phyloP scores from a whole-genome alignment of 805 yeast genomes.

The Pichia nakasei region DNA sequence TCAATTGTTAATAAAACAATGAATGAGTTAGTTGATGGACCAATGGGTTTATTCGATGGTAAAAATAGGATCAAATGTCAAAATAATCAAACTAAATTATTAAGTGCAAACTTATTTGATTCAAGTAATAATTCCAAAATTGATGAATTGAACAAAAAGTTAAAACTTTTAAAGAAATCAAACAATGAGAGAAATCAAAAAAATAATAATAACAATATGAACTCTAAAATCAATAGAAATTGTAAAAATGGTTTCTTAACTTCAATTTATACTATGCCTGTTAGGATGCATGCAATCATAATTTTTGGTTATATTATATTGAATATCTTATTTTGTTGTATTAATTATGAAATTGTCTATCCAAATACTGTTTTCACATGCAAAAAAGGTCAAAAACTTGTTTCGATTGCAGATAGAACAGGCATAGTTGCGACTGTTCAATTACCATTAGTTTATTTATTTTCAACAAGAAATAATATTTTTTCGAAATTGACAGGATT shows the following conservation, averaged over 20 bases:
- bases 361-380: slow-evolving; percentile 28
- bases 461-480: slow-evolving; percentile 30
- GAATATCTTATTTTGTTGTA: slow-evolving; percentile 21
- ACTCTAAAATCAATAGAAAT: background rate
- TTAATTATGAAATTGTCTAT: slow-evolving; percentile 19
- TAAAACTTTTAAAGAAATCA: background rate
- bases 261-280: slow-evolving; percentile 23
- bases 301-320: slow-evolving; percentile 22
- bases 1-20: background rate
- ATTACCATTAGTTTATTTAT: slow-evolving; percentile 28
- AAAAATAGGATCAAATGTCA: slow-evolving; percentile 1
- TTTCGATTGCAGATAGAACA: slow-evolving; percentile 35
- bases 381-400: slow-evolving; percentile 21
- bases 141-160: background rate
- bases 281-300: slow-evolving; percentile 26
- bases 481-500: slow-evolving; percentile 26
- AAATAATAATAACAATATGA: background rate
- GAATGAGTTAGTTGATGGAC: slow-evolving; percentile 1
- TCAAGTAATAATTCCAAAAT: background rate
- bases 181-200: background rate
- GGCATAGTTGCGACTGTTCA: slow-evolving; percentile 37
- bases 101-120: background rate
- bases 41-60: slow-evolving; percentile 7
- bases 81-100: background rate
- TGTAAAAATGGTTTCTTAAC: slow-evolving; percentile 4